These are phyloP conservation scores for Aspergillus puulaauensis DNA, from an alignment of 2,329 filamentous ascomycete genomes.

Conservation along the genomic window DNA sequence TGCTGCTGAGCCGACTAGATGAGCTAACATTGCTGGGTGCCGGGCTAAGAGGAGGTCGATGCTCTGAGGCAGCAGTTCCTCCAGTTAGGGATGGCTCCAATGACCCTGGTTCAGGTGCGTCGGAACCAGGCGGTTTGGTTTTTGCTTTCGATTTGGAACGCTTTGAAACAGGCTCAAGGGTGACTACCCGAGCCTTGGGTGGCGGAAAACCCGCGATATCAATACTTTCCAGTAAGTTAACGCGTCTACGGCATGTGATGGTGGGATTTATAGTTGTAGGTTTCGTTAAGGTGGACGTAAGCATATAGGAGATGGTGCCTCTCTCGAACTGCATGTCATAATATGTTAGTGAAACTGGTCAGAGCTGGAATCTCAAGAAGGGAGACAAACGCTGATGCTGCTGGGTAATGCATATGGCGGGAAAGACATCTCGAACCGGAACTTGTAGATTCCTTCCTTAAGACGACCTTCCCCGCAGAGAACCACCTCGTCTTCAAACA, in stretches of 20 bases:
- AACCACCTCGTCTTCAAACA: constrained; percentile 65
- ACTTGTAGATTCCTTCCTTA: constrained; percentile 64
- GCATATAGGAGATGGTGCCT: constrained; percentile 86
- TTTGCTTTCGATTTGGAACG: constrained; percentile 60
- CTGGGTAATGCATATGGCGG: constrained; percentile 65
- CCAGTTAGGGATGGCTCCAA: constrained; percentile 46
- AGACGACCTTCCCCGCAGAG: constrained; percentile 65
- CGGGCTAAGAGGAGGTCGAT: constrained; percentile 46
- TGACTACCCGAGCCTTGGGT: constrained; percentile 79
- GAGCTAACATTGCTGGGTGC: constrained; percentile 68
- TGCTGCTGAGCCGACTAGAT: constrained; percentile 68
- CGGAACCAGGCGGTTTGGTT: constrained; percentile 46
- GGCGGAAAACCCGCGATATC: constrained; percentile 75
- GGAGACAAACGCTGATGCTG: constrained; percentile 79
- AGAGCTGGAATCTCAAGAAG: constrained; percentile 2
- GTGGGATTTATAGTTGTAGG: constrained; percentile 83
- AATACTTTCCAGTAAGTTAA: constrained; percentile 76
- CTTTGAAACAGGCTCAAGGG: constrained; percentile 80
- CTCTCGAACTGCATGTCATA: constrained; percentile 73
- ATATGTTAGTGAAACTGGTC: neutral
- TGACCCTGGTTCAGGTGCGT: constrained; percentile 46
- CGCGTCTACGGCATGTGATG: constrained; percentile 74
- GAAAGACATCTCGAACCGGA: constrained; percentile 64
- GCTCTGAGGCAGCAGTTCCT: constrained; percentile 27
- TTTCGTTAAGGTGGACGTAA: constrained; percentile 84